Base-by-base conservation (phyloP, 352 stramenopile species). In the Phytophthora fragariae region DNA sequence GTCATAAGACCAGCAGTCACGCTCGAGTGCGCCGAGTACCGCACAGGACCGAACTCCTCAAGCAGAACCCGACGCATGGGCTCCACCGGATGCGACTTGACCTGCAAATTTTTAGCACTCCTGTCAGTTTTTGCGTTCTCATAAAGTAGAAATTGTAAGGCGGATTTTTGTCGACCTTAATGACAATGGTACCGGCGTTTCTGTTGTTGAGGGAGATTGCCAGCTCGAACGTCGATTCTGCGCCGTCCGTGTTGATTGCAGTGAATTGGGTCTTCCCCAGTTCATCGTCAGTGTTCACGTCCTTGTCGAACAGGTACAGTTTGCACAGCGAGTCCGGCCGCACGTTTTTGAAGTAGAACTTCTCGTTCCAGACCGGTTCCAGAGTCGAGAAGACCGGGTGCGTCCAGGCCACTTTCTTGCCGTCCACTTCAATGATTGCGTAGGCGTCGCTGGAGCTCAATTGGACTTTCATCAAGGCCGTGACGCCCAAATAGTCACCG, bases 11-110 rank as follows among this genome's bases (percentile, higher is more conserved):
- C 77, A n/a, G 70, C 73, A 5, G 77, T 70, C 37, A 81, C 57
- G 56, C 77, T 84, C 27, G 74, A 81, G 62, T 84, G 77, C 39
- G 77, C 74, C 17, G 77, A 84, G 56, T 80, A 84, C 24, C 72
- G 73, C 1, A 84, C 77, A 19, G 77, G 73, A 0, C 77, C 77
- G 31, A 75, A 67, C 50, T 84, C 73, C 6, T 75, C 57, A 10
- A 81, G 61, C 15, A 60, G 2, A 7, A 49, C 35, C 31, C 44
- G 17, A 29, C 41, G 21, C 47, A 57, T 37, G 0, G 69, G 62
- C 1, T 53, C 19, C 0, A 77, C 52, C 11, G 70, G 60, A 19
- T 72, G 50, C 31, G 77, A 77, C 62, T 77, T 81, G 35, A 84
- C 73, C 61, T 71, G 21, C 15, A 72, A 50, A 15, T 47, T n/a